These are phyloP conservation scores for Termitomyces sp. DNA, from an alignment of 768 basidiomycete species.

Conservation along the genomic window DNA sequence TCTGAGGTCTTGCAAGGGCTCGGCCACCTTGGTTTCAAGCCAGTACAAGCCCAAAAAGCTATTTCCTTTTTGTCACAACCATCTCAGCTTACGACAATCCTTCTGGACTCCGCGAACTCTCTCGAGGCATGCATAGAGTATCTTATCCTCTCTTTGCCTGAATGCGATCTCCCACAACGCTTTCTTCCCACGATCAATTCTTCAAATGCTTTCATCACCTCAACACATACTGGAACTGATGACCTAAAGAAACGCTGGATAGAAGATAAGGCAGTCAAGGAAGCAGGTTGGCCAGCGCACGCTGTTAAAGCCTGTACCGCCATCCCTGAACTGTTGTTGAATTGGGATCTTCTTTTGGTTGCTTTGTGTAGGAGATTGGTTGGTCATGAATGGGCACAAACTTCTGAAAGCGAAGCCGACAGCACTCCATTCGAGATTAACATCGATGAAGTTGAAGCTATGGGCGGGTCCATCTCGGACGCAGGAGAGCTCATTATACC, in stretches of 20 bases:
- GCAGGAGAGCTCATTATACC: conserved; percentile 52
- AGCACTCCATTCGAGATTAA: conserved; percentile 28
- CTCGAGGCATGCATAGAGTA: conserved; percentile 82
- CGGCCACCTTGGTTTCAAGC: conserved; percentile 60
- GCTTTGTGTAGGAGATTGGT: conserved; percentile 50
- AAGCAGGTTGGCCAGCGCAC: conserved; percentile 77
- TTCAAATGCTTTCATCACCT: conserved; percentile 65
- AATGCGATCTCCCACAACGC: conserved; percentile 78
- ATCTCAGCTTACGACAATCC: conserved; percentile 53
- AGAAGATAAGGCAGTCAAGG: conserved; percentile 74
- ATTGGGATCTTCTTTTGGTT: conserved; percentile 53
- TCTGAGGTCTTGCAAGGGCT: conserved; percentile 51
- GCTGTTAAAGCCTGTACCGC: conserved; percentile 54
- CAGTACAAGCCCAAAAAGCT: conserved; percentile 44
- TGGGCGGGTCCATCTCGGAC: conserved; percentile 48
- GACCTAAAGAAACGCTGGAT: conserved; percentile 74
- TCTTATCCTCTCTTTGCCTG: conserved; percentile 76
- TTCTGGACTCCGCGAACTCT: conserved; percentile 55
- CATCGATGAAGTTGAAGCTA: conserved; percentile 45
- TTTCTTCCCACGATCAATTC: conserved; percentile 65
- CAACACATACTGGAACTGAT: conserved; percentile 55
- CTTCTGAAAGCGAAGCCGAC: conserved; percentile 2
- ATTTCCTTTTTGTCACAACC: conserved; percentile 52
- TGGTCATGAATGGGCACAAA: conserved; percentile 31
- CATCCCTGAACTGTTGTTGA: conserved; percentile 31